Base-by-base conservation (phyloP, 2,329 filamentous ascomycete genomes). In the Alternaria viburni region DNA sequence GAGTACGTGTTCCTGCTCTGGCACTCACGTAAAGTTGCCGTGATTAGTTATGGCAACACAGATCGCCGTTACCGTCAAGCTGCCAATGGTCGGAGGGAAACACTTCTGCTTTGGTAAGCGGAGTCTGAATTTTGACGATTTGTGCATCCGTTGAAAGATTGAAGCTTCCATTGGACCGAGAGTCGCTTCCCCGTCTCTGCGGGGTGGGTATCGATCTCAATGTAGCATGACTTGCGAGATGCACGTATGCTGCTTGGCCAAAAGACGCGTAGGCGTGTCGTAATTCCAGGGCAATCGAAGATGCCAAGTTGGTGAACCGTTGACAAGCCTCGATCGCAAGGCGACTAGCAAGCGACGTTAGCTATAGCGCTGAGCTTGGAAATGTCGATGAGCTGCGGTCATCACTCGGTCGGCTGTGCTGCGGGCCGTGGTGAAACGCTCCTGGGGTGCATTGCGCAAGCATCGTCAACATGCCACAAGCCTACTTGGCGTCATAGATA, bases 351-450 rank as follows among this genome's bases (percentile, higher is more conserved):
- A 25, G 19, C 21, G 49, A 36, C 30, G 32, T 52, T 25, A 52
- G 28, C 4, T 46, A 51, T 50, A 41, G 52, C 21, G 45, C n/a
- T 57, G 44, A 41, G 45, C 52, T 43, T 41, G 23, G 58, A 41
- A 45, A 36, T 19, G 41, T 61, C 30, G 52, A 51, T 41, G 52
- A 23, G 25, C 32, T 57, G 30, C 17, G 25, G 44, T 45, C 43
- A 26, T 59, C 25, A 9, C 26, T 50, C 25, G 28, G 55, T 28
- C 56, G 58, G 61, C 61, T 64, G 58, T 64, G 61, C 49, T 19
- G 47, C 32, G 58, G 58, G 58, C 52, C 52, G 61, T 57, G 41
- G 23, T 64, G 61, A 64, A 64, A 64, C 61, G 55, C 23, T 4
- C 46, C 41, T 26, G 45, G 21, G 43, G 30, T 26, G 52, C 52